Percentiles rank a stretch among this genome's conserved stretches.
These are phyloP conservation scores for Ascochyta lentis DNA, from an alignment of 2,329 filamentous ascomycete genomes.

Conservation along the genomic window DNA sequence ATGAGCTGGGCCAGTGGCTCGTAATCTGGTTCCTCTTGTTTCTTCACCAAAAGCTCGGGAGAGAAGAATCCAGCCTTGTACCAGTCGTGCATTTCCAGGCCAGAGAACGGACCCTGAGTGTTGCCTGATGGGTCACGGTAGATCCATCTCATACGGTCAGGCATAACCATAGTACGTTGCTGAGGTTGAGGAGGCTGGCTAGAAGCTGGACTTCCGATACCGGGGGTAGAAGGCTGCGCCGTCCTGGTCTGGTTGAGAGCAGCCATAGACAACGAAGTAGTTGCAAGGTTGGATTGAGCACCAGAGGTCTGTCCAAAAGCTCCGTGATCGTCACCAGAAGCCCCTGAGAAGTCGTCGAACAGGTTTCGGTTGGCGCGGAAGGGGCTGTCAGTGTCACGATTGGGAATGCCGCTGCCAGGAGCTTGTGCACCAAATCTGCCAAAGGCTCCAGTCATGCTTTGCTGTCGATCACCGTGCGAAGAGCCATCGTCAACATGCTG, in stretches of 20 bases:
- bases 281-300: constrained; percentile 32
- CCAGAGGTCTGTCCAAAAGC: constrained; percentile 33
- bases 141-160: constrained; percentile 97
- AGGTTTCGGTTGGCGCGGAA: constrained; percentile 48
- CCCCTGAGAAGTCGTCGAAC: constrained; percentile 49
- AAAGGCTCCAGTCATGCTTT: constrained; percentile 68
- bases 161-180: constrained; percentile 96
- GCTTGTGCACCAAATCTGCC: constrained; percentile 62
- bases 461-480: constrained; percentile 47
- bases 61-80: constrained; percentile 99
- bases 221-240: constrained; percentile 43
- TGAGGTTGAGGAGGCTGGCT: constrained; percentile 72
- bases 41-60: constrained; percentile 91
- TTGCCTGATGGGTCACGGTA: constrained; percentile 94
- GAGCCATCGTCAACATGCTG: constrained; percentile 63
- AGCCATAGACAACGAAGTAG: constrained; percentile 43
- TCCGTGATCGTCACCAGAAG: constrained; percentile 37
- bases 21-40: constrained; percentile 90
- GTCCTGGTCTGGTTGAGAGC: constrained; percentile 43
- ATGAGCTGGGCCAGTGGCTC: constrained; percentile 95
- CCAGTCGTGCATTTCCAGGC: constrained; percentile 99
- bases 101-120: constrained; percentile 92
- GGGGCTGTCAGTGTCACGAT: constrained; percentile 51
- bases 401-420: constrained; percentile 33
- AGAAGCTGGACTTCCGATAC: constrained; percentile 60